Base-by-base conservation (phyloP, 208 protist species). In the Sergeia podlipaevii region DNA sequence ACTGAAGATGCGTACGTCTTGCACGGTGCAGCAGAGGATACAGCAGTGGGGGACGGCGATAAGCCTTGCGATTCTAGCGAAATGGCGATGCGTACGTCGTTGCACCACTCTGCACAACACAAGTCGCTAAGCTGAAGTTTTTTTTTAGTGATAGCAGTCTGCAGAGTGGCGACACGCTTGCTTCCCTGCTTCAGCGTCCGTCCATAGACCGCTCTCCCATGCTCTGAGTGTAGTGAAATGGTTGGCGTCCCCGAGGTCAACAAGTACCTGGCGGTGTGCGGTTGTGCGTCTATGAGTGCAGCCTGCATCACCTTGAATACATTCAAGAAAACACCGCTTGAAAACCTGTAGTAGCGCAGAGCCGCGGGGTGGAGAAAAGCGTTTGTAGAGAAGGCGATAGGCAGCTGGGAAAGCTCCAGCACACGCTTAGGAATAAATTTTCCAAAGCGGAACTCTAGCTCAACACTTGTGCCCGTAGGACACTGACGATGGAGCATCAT, bases 381-480 rank as follows among this genome's bases (percentile, higher is more conserved):
- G 6, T 66, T 51, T 17, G 77, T 78, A 0, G 39, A 36, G 10
- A 66, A 50, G 21, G 69, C 45, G 2, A 83, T 63, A 5, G 65
- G 65, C 18, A 88, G 56, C 6, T 57, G 37, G 10, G 58, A 36
- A 21, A 58, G 52, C 47, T 50, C 67, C 20, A 26, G 59, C 44
- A 61, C 60, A 18, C 33, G 28, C 26, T 61, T 46, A 0, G 61
- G 52, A 1, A 58, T 59, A 46, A 72, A 60, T 10, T 54, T 70
- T 5, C 81, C 81, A 4, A 89, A 59, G 4, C 81, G 81, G 21
- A 69, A 70, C 52, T 89, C 81, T 17, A 82, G 65, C 57, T 89
- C 81, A 21, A 84, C 58, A 26, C 49, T 21, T 8, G 37, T 66
- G 36, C 39, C 13, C 10, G 65, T 52, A 10, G 70, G 49, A 1